Base-by-base conservation (phyloP, 306 rosid species). In the Gastrolobium villosum region DNA sequence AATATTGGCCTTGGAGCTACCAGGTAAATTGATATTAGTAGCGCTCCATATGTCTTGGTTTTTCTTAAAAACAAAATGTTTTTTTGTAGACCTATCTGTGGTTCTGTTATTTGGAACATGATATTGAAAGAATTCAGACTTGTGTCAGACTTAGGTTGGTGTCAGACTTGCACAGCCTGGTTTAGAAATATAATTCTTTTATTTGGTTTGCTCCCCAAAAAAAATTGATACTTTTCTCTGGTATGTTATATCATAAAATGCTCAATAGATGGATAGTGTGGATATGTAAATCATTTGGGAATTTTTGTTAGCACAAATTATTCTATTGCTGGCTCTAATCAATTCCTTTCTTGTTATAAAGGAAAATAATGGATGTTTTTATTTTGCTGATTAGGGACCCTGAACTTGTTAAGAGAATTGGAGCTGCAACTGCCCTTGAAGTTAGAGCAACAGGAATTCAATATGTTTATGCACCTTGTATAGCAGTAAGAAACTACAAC, bases 1-100 rank as follows among this genome's bases (percentile, higher is more conserved):
- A 86, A 86, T 46, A 59, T 86, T 68, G 90, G 87, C 6, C 84
- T 86, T n/a, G 90, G 90, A 62, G 90, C 90, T 56, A 81, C 90
- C 59, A 81, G 90, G 90, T 85, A 37, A 39, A 40, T 71, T 35
- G 48, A 79, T 70, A 40, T 48, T 73, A 28, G 46, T 46, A 2
- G 36, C 40, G 15, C 35, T 60, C 10, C 11, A 50, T 70, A 14
- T 48, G 5, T 48, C 26, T 49, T 34, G 4, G 3, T 5, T 49
- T n/a, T 41, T 32, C 1, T 7, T 0, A 3, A 39, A 15, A 6
- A 52, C 2, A 5, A 6, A 7, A 7, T 34, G 36, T 20, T 36
- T 3, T 15, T 53, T 26, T 71, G 5, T 52, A 4, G 7, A 52
- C 10, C 14, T 57, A 30, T 56, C 54, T 26, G 15, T 43, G 15